A percentile compares a stretch with the other conserved stretches of the same genome.
These are phyloP conservation scores for Coccomyxa subellipsoidea DNA, from an alignment of 163 green algal genomes.

Conservation along the genomic window DNA sequence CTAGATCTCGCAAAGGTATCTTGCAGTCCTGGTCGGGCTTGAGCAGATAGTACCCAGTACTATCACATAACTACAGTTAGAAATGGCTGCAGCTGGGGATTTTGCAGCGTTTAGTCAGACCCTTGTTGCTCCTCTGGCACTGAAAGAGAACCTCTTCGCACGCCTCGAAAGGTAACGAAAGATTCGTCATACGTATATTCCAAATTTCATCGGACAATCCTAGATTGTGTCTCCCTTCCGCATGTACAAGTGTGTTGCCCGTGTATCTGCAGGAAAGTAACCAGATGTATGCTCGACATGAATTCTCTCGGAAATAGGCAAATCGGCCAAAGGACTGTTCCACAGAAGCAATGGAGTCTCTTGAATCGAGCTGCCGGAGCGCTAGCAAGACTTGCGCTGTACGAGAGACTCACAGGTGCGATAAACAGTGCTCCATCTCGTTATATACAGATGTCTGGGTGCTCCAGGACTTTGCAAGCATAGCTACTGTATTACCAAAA, in stretches of 20 bases:
- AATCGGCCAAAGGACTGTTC: background rate
- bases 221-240: too few species aligned
- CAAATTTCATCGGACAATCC: too few species aligned
- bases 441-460: too few species aligned
- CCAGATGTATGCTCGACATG: background rate
- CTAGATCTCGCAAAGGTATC: too few species aligned
- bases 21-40: too few species aligned
- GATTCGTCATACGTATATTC: too few species aligned
- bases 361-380: background rate
- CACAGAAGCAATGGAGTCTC: background rate
- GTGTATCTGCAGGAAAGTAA: background rate
- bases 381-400: background rate
- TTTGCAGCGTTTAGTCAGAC: background rate
- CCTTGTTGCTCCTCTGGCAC: background rate
- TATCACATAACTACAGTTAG: too few species aligned
- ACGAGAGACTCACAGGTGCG: background rate
- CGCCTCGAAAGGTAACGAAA: background rate
- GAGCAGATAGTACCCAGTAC: too few species aligned
- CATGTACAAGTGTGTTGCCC: too few species aligned
- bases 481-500: too few species aligned
- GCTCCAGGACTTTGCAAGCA: too few species aligned
- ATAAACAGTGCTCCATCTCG: background rate
- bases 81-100: background rate
- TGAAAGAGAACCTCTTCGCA: background rate
- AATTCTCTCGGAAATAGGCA: background rate